phyloP scores from a whole-genome alignment of 2,329 filamentous ascomycete species.

The Nemania serpens region DNA sequence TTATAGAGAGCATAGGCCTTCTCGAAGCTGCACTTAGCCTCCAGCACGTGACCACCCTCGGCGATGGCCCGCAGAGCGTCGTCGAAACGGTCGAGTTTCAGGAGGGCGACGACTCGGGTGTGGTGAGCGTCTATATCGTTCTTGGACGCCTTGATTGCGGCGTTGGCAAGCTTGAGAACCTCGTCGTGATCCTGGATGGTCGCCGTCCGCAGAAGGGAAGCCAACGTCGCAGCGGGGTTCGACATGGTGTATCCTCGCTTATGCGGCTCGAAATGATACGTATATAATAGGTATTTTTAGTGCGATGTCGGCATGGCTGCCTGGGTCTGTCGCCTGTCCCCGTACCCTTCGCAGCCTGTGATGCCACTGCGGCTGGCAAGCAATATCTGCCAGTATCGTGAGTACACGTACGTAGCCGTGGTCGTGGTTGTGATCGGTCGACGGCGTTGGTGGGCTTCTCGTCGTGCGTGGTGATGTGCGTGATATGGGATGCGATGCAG shows the following conservation, averaged over 20 bases:
- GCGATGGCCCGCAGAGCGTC: conserved; percentile 74
- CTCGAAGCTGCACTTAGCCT: conserved; percentile 67
- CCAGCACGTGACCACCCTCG: conserved; percentile 64
- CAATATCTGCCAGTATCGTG: neutral
- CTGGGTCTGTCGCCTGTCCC: neutral
- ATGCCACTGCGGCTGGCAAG: neutral
- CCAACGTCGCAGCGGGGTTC: conserved; percentile 56
- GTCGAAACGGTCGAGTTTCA: conserved; percentile 82
- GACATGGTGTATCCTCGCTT: conserved; percentile 37
- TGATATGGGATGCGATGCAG: neutral
- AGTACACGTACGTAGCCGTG: neutral
- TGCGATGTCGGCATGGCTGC: conserved; percentile 17
- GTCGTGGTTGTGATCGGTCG: neutral
- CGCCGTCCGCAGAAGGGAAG: conserved; percentile 58
- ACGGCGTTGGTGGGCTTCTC: neutral
- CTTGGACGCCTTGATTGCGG: conserved; percentile 65
- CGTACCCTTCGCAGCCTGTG: neutral
- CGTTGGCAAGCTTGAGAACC: conserved; percentile 67
- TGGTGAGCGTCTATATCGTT: conserved; percentile 62
- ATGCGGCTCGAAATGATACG: neutral
- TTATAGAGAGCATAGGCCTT: conserved; percentile 86
- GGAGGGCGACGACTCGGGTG: conserved; percentile 72
- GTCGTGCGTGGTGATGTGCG: neutral
- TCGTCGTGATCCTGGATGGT: conserved; percentile 74
- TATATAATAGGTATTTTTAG: neutral